phyloP scores from a whole-genome alignment of 2,329 filamentous ascomycete genomes.

The Grosmannia serpens region DNA sequence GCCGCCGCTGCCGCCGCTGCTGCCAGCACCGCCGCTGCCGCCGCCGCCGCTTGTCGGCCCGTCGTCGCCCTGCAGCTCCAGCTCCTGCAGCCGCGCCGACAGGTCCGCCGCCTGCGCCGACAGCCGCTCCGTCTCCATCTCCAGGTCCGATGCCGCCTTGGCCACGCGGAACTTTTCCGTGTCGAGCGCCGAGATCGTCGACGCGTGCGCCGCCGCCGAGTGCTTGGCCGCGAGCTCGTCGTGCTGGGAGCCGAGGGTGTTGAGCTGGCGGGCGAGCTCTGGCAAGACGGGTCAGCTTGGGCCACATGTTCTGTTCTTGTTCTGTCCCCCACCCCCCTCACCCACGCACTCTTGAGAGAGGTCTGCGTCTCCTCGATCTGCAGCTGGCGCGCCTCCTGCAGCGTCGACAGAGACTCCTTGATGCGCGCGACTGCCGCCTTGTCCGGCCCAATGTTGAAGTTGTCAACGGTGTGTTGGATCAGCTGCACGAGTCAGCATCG shows the following conservation, averaged over 20 bases:
- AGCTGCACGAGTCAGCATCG: slow-evolving; percentile 40
- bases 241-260: slow-evolving; percentile 64
- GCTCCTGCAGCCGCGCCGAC: slow-evolving; percentile 61
- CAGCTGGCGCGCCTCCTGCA: slow-evolving; percentile 73
- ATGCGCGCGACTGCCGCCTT: slow-evolving; percentile 75
- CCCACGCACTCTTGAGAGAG: slow-evolving; percentile 45
- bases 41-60: slow-evolving; percentile 29
- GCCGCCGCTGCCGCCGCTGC: slow-evolving; percentile 4
- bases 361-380: slow-evolving; percentile 60
- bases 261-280: slow-evolving; percentile 63
- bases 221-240: slow-evolving; percentile 63
- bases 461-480: slow-evolving; percentile 80
- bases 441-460: slow-evolving; percentile 92
- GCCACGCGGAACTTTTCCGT: slow-evolving; percentile 89
- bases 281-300: slow-evolving; percentile 12
- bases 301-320: neutral
- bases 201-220: slow-evolving; percentile 69
- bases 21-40: neutral
- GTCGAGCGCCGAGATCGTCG: slow-evolving; percentile 75
- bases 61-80: slow-evolving; percentile 81
- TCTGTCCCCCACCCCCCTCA: too few species aligned
- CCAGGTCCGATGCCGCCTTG: slow-evolving; percentile 79
- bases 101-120: slow-evolving; percentile 67
- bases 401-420: slow-evolving; percentile 67
- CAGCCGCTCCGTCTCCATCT: slow-evolving; percentile 91